Percentiles rank a stretch among this genome's conserved stretches.
phyloP scores from a whole-genome alignment of 495 filamentous ascomycete genomes.

The Lasiosphaeria hispida region DNA sequence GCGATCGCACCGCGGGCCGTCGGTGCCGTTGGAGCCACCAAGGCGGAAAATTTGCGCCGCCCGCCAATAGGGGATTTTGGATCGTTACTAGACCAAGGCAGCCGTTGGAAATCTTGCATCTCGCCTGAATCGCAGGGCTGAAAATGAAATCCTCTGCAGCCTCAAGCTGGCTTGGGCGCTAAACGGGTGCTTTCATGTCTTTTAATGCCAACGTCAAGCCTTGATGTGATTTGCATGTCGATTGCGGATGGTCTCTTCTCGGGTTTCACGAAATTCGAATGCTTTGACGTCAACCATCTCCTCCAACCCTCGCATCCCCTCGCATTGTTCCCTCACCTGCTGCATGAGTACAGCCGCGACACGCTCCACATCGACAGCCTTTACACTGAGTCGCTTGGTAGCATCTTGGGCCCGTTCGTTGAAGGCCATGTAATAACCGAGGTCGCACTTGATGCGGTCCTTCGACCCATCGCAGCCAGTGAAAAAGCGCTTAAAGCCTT shows the following conservation, averaged over 20 bases:
- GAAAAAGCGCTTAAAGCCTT: slow-evolving; percentile 39
- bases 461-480: slow-evolving; percentile 42
- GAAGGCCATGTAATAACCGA: slow-evolving; percentile 60
- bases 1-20: slow-evolving; percentile 27
- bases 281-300: background rate
- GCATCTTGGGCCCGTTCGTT: slow-evolving; percentile 45
- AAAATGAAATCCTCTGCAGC: background rate
- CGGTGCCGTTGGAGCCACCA: slow-evolving; percentile 16
- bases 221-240: no score
- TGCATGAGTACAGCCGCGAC: slow-evolving; percentile 61
- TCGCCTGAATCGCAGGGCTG: slow-evolving; percentile 4
- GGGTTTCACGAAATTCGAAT: no score
- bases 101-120: background rate
- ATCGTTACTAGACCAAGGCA: background rate
- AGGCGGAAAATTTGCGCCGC: slow-evolving; percentile 22
- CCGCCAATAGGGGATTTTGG: slow-evolving; percentile 33
- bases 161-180: background rate
- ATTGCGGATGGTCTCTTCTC: no score
- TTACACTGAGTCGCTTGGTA: slow-evolving; percentile 49
- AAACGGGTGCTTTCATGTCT: no score
- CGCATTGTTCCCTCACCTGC: background rate
- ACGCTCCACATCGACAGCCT: slow-evolving; percentile 61
- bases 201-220: no score
- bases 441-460: slow-evolving; percentile 58
- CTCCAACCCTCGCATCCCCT: background rate